Percentiles rank a stretch among this genome's conserved stretches.
These are phyloP conservation scores for Colletotrichum tamarilloi DNA, from an alignment of 2,329 filamentous ascomycete genomes.

Conservation along the genomic window DNA sequence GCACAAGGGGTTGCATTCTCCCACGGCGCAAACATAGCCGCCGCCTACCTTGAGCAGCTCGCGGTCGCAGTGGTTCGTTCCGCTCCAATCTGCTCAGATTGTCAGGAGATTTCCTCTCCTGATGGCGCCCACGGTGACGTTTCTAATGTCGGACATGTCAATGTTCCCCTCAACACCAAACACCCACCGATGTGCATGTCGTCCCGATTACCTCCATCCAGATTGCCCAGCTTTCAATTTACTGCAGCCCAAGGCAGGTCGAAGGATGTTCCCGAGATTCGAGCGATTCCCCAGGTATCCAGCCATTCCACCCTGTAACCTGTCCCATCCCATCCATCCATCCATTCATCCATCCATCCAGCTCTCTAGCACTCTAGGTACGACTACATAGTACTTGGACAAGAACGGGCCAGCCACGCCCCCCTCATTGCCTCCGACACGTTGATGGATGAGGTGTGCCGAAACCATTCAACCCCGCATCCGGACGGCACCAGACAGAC, in stretches of 20 bases:
- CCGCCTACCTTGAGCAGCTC: not conserved
- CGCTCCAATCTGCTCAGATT: not conserved
- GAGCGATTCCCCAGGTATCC: slow-evolving; percentile 31
- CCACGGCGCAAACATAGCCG: slow-evolving; percentile 11
- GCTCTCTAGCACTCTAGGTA: not conserved
- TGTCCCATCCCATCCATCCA: slow-evolving; percentile 5
- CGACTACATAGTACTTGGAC: not conserved
- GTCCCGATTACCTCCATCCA: not conserved
- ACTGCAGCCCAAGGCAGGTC: not conserved
- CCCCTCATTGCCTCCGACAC: slow-evolving; percentile 16
- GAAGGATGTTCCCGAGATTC: slow-evolving; percentile 25
- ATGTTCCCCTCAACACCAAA: not conserved
- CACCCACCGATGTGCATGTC: not conserved
- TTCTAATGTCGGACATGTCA: not conserved
- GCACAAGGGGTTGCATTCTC: slow-evolving; percentile 5
- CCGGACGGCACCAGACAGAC: slow-evolving; percentile 32
- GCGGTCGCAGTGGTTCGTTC: slow-evolving; percentile 17
- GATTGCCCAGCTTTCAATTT: not conserved
- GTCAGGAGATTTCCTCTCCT: slow-evolving; percentile 24
- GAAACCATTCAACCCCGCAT: slow-evolving; percentile 33
- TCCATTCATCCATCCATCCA: slow-evolving; percentile 1
- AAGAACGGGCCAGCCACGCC: not conserved
- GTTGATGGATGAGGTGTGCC: slow-evolving; percentile 32
- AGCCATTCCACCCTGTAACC: slow-evolving; percentile 3
- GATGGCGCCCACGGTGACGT: slow-evolving; percentile 17